Conservation (phyloP, 108 stramenopile genomes). For the Skeletonema tropicum region DNA sequence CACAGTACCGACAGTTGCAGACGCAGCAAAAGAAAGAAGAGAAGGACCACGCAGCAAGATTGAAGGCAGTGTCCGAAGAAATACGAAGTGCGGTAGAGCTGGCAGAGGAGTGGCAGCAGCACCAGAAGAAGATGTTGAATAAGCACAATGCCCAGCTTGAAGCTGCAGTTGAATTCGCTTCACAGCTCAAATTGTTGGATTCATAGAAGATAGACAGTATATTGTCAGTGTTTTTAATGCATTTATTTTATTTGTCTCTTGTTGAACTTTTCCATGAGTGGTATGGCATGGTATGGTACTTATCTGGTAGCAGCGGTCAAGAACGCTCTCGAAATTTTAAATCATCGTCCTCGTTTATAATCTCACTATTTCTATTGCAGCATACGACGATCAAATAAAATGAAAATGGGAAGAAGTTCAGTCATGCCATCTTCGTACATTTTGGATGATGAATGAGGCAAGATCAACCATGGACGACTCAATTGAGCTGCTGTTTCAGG, state of each 20-base stretch:
- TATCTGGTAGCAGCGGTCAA: too few relatives aligned
- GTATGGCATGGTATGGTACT: too few relatives aligned
- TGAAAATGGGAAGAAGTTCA: too few relatives aligned
- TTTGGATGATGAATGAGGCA: too few relatives aligned
- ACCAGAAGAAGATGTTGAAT: slow-evolving; percentile 26
- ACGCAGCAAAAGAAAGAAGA: slow-evolving; percentile 48
- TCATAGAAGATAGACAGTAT: slow-evolving; percentile 16
- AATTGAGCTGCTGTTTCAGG: slow-evolving; percentile 18
- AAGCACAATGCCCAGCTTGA: slow-evolving; percentile 51
- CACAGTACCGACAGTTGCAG: slow-evolving; percentile 65
- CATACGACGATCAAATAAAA: too few relatives aligned
- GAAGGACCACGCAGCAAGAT: slow-evolving; percentile 55
- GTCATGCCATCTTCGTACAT: too few relatives aligned
- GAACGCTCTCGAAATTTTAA: too few relatives aligned
- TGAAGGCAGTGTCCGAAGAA: slow-evolving; percentile 66
- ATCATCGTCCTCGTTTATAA: too few relatives aligned
- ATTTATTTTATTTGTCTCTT: not conserved
- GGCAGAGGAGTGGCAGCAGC: slow-evolving; percentile 61
- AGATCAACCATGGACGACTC: slow-evolving; percentile 25
- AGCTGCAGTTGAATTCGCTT: slow-evolving; percentile 23
- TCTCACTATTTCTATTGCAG: too few relatives aligned
- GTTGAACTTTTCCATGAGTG: too few relatives aligned
- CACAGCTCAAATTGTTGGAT: slow-evolving; percentile 30
- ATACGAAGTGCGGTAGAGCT: slow-evolving; percentile 58
- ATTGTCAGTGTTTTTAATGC: not conserved